Percentiles rank a stretch among this genome's conserved stretches.
phyloP scores from a whole-genome alignment of 2,329 filamentous ascomycete genomes.

The Fusarium fujikuroi region DNA sequence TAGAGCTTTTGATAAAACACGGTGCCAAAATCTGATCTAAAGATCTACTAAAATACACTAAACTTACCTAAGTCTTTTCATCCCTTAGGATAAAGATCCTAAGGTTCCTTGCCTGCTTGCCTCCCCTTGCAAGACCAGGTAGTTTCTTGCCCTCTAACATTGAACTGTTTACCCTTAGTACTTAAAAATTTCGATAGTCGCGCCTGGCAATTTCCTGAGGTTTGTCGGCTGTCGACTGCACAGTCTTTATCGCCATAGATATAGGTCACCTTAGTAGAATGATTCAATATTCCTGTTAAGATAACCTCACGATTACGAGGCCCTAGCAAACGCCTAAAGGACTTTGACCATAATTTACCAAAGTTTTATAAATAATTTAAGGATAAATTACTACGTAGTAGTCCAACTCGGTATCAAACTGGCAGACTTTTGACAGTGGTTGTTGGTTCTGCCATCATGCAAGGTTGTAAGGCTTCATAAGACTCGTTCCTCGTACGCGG shows the following conservation, averaged over 20 bases:
- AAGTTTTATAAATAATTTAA: not conserved
- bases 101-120: not conserved
- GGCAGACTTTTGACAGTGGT: not conserved
- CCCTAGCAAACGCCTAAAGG: not conserved
- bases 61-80: not conserved
- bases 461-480: not conserved
- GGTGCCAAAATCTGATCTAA: not conserved
- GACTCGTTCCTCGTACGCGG: not conserved
- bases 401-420: not conserved
- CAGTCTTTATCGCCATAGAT: not conserved
- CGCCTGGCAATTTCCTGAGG: too few relatives aligned
- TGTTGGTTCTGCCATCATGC: not conserved
- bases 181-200: not conserved
- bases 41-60: not conserved
- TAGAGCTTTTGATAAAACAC: not conserved
- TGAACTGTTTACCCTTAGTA: too few relatives aligned
- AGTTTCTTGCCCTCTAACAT: not conserved
- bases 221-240: not conserved
- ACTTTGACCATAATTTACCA: not conserved
- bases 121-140: not conserved
- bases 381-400: not conserved
- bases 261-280: not conserved
- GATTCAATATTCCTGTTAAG: not conserved
- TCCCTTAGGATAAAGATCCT: not conserved
- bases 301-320: not conserved